These are phyloP conservation scores for Pythium dissimile DNA, from an alignment of 352 stramenopile species.

Conservation along the genomic window DNA sequence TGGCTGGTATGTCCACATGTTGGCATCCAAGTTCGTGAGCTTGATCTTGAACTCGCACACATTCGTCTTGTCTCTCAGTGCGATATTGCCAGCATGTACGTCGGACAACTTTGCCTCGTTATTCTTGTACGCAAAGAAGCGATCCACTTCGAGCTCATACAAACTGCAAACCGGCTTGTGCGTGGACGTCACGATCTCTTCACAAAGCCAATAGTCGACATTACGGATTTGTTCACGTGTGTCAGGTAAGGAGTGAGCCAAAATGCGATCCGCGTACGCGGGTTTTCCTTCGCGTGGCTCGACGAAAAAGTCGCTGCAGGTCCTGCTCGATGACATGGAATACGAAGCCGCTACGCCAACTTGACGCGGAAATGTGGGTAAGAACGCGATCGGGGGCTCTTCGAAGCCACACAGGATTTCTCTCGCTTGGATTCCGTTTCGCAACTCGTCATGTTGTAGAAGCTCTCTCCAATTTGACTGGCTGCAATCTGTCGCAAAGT, in stretches of 20 bases:
- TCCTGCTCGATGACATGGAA: conserved; percentile 53
- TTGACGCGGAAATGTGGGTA: conserved; percentile 68
- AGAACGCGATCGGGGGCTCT: conserved; percentile 66
- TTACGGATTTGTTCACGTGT: conserved; percentile 48
- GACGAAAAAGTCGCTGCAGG: conserved; percentile 47
- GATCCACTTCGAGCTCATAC: conserved; percentile 72
- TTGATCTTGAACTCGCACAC: conserved; percentile 68
- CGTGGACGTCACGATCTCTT: conserved; percentile 51
- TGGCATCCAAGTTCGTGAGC: conserved; percentile 64
- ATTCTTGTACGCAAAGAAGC: conserved; percentile 65
- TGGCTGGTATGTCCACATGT: conserved; percentile 63
- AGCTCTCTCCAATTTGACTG: conserved; percentile 64
- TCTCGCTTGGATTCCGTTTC: conserved; percentile 61
- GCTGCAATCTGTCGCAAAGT: conserved; percentile 50
- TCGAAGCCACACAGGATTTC: conserved; percentile 84
- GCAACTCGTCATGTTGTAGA: conserved; percentile 63
- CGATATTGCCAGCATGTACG: conserved; percentile 37
- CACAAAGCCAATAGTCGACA: conserved; percentile 59
- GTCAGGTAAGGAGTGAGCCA: conserved; percentile 62
- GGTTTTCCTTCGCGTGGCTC: conserved; percentile 21
- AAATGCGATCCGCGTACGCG: conserved; percentile 69
- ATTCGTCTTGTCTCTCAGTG: conserved; percentile 50
- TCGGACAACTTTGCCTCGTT: conserved; percentile 42
- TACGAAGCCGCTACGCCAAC: conserved; percentile 55
- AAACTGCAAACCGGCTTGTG: conserved; percentile 71